Evolutionary conservation across 495 filamentous ascomycete species (phyloP).

Genomic region (Xylaria venustula): DNA sequence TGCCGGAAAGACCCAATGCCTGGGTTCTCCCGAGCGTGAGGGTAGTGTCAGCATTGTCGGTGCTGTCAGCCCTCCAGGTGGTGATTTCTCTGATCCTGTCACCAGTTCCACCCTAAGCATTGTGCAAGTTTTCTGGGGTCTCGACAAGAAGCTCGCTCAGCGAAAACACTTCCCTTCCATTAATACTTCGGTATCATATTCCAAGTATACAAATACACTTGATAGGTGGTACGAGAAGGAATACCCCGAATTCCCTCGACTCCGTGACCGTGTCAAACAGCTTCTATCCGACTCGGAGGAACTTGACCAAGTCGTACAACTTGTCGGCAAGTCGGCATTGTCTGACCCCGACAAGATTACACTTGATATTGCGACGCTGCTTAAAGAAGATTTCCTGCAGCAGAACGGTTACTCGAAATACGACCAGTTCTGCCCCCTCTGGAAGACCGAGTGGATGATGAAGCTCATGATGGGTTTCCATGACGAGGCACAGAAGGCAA

Average conservation of each 20-base stretch:
- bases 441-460: conserved; percentile 99
- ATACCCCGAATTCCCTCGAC: conserved; percentile 87
- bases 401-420: conserved; percentile 99
- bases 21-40: conserved; percentile 82
- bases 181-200: conserved; percentile 94
- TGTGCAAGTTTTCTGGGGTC: conserved; percentile 99
- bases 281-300: conserved; percentile 93
- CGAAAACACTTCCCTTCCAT: conserved; percentile 99
- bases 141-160: conserved; percentile 98
- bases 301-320: conserved; percentile 96
- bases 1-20: conserved; percentile 78
- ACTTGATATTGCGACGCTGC: conserved; percentile 81
- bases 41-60: conserved; percentile 98
- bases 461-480: conserved; percentile 97
- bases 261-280: conserved; percentile 89
- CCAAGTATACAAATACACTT: conserved; percentile 86
- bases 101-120: conserved; percentile 93
- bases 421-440: conserved; percentile 97
- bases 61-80: conserved; percentile 93
- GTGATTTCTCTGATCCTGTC: conserved; percentile 99
- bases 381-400: conserved; percentile 99
- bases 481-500: conserved; percentile 94
- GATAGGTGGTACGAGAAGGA: conserved; percentile 93
- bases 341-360: conserved; percentile 99
- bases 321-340: conserved; percentile 94